Evolutionary conservation across 768 basidiomycete genomes (phyloP), one percentile per base, ranked within the genome.

Genomic region (Boletus sp.): DNA sequence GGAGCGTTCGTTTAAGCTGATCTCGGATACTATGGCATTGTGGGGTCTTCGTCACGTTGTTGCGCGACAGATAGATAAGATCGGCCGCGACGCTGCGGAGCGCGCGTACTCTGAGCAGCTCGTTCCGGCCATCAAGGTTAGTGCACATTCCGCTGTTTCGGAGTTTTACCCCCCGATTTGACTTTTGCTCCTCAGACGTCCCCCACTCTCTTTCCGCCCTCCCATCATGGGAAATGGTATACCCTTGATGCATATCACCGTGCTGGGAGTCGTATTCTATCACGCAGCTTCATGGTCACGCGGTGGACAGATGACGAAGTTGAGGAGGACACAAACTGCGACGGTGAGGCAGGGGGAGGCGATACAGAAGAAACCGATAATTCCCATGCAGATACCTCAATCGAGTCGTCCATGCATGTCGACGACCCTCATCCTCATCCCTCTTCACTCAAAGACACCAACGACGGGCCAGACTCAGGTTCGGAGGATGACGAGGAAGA

Each of bases 181-280:
- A 51, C 27, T 23, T 44, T 38, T 34, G 5, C 3, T 34, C 32
- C 32, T n/a, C 56, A 92, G 88, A 80, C 77, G 52, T 83, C 85
- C 34, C 78, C 81, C 13, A 83, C 87, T 56, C 69, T 95, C n/a
- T 98, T 98, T 64, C 77, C 77, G 10, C 72, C 75, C 4, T 72
- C 74, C 13, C 70, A 77, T 23, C 65, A 78, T 42, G 56, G 63
- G 4, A 64, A 60, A 19, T 72, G 79, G 64, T 97, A 89, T 70
- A 82, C 86, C 0, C 69, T 94, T 14, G 79, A 84, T 40, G 75
- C 79, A 19, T 98, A 88, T 64, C 97, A 98, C 69, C 71, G 89
- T 32, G 91, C 90, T 77, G 97, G 97, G 8, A 94, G 90, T 57
- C 80, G 90, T 25, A 92, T 99, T 54, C 79, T 98, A 6, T 97